phyloP scores from a whole-genome alignment of 306 rosid genomes.

The Vigna mungo region DNA sequence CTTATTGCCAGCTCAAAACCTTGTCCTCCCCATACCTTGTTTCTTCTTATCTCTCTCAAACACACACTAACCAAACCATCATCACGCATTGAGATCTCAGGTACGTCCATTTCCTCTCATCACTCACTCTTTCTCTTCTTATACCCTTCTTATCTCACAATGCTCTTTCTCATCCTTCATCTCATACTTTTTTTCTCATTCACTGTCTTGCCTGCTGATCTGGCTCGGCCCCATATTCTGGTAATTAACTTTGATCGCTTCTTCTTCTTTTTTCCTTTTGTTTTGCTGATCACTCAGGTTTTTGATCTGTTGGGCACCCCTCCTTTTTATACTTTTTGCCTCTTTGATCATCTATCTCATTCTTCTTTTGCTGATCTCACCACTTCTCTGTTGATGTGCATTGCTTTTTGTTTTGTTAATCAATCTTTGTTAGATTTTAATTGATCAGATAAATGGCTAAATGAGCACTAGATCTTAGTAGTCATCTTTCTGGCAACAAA shows the following conservation, averaged over 20 bases:
- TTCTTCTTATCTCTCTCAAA: constrained; percentile 45
- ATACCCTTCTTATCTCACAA: background rate
- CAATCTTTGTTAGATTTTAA: constrained; percentile 40
- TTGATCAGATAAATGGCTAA: constrained; percentile 31
- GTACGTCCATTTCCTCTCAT: constrained; percentile 53
- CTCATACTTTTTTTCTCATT: constrained; percentile 44
- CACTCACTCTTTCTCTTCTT: constrained; percentile 8
- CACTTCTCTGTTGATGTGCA: constrained; percentile 34
- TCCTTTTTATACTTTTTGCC: background rate
- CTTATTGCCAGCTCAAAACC: constrained; percentile 86
- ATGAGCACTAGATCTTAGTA: constrained; percentile 50
- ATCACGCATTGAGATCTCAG: constrained; percentile 64
- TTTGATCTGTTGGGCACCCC: constrained; percentile 51
- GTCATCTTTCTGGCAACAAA: constrained; percentile 38
- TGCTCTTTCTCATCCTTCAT: constrained; percentile 43
- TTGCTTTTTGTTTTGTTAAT: constrained; percentile 18
- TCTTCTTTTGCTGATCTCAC: constrained; percentile 41
- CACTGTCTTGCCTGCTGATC: constrained; percentile 37
- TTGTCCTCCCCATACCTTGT: constrained; percentile 66
- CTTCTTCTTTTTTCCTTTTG: constrained; percentile 35
- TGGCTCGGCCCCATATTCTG: constrained; percentile 36
- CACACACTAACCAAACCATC: constrained; percentile 38
- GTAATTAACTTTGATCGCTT: constrained; percentile 47
- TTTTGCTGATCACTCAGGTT: constrained; percentile 34
- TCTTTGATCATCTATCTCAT: constrained; percentile 40